Conservation (phyloP, 139 green algal species). For the Micractinium sp. region DNA sequence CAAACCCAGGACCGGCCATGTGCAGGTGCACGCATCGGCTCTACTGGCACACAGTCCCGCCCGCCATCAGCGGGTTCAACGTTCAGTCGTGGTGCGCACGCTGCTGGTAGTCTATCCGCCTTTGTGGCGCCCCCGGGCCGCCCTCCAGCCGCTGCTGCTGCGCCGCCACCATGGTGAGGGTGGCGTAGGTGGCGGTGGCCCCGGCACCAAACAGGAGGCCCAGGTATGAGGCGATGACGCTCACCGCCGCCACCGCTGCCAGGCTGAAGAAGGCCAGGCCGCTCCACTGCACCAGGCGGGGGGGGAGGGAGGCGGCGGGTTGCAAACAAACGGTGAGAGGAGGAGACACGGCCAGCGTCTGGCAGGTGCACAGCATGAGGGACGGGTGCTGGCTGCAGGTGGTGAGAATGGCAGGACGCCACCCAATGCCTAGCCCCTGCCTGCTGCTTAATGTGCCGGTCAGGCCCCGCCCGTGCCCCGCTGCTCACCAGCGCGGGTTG, state of each 20-base stretch:
- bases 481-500: constrained; percentile 37
- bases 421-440: no score
- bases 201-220: constrained; percentile 46
- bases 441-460: no score
- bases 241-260: constrained; percentile 26
- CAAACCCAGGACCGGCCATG: neutral
- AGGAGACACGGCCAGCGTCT: no score
- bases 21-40: neutral
- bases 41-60: no score
- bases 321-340: no score
- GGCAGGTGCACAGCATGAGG: no score
- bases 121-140: neutral
- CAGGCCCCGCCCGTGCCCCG: no score
- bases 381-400: no score
- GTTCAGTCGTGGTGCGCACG: constrained; percentile 27
- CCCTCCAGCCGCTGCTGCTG: constrained; percentile 31
- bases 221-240: constrained; percentile 47
- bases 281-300: constrained; percentile 24
- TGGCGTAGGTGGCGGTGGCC: constrained; percentile 28
- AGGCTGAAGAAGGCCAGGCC: constrained; percentile 49
- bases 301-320: no score
- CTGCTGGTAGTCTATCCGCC: constrained; percentile 1
- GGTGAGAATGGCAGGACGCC: no score
- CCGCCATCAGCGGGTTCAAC: no score
- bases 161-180: constrained; percentile 18